Conservation (phyloP, 2,329 filamentous ascomycete genomes). For the Fusarium globosum region DNA sequence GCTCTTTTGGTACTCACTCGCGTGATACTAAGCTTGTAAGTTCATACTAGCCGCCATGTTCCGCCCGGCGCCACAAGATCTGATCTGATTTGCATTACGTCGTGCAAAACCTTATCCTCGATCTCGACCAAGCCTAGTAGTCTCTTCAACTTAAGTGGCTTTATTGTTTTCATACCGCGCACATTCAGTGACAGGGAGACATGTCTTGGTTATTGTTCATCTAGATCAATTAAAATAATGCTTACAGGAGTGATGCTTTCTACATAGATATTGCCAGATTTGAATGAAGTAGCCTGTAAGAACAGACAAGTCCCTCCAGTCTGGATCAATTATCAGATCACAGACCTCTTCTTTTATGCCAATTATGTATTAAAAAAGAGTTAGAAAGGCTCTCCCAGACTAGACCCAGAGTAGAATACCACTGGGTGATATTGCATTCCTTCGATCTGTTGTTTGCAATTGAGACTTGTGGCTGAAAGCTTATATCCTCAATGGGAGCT, state of each 20-base stretch:
- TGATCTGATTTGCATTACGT: no score
- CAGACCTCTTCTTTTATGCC: background rate
- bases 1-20: no score
- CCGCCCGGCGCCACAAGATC: no score
- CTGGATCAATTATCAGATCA: accelerated
- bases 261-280: accelerated
- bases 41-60: no score
- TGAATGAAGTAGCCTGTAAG: background rate
- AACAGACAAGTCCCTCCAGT: background rate
- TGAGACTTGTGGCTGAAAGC: background rate
- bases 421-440: background rate
- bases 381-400: accelerated
- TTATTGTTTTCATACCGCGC: background rate
- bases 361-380: background rate
- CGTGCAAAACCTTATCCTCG: no score
- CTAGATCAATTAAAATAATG: background rate
- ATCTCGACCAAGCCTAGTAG: no score
- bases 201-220: background rate
- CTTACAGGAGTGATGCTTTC: background rate
- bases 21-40: no score
- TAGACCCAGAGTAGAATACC: background rate
- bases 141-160: background rate
- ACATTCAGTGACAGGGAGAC: background rate
- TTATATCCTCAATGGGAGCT: background rate
- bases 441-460: background rate